These are phyloP conservation scores for Alternaria triticimaculans DNA, from an alignment of 2,329 filamentous ascomycete genomes.

Conservation along the genomic window DNA sequence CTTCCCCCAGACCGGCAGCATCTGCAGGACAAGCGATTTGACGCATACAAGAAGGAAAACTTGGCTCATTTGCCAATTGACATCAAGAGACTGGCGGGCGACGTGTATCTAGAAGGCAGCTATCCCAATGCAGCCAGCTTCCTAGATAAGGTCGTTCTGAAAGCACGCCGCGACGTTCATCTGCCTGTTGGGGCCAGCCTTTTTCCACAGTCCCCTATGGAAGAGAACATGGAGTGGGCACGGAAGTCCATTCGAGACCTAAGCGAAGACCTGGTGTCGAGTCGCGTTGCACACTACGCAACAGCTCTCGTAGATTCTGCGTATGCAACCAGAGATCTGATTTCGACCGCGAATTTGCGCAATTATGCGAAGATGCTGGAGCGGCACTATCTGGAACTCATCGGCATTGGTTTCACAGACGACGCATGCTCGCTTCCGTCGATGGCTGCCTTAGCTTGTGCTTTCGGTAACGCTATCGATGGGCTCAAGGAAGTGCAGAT, in stretches of 20 bases:
- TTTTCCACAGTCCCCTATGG: slow-evolving; percentile 1
- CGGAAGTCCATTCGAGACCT: slow-evolving; percentile 12
- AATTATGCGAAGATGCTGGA: not conserved
- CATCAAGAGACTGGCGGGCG: not conserved
- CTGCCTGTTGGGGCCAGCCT: slow-evolving; percentile 6
- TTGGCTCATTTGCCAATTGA: not conserved
- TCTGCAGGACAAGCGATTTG: not conserved
- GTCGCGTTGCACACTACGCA: slow-evolving; percentile 8
- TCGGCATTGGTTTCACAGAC: slow-evolving; percentile 9
- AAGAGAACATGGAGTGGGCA: slow-evolving; percentile 3
- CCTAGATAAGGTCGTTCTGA: slow-evolving; percentile 2
- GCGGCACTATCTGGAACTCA: slow-evolving; percentile 3
- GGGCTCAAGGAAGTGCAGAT: slow-evolving; percentile 9
- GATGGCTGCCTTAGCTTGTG: slow-evolving; percentile 5
- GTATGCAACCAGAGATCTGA: slow-evolving; percentile 1
- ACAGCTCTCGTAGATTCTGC: not conserved
- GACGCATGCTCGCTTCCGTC: not conserved
- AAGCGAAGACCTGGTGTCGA: not conserved
- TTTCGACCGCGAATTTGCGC: not conserved
- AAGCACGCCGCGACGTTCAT: slow-evolving; percentile 12
- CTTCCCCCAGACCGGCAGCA: not conserved
- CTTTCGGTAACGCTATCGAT: slow-evolving; percentile 10
- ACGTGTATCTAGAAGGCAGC: slow-evolving; percentile 1
- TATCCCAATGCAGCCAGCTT: not conserved
- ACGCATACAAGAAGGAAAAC: not conserved